These are phyloP conservation scores for Mallotus japonicus DNA, from an alignment of 441 rosid genomes.

Conservation along the genomic window DNA sequence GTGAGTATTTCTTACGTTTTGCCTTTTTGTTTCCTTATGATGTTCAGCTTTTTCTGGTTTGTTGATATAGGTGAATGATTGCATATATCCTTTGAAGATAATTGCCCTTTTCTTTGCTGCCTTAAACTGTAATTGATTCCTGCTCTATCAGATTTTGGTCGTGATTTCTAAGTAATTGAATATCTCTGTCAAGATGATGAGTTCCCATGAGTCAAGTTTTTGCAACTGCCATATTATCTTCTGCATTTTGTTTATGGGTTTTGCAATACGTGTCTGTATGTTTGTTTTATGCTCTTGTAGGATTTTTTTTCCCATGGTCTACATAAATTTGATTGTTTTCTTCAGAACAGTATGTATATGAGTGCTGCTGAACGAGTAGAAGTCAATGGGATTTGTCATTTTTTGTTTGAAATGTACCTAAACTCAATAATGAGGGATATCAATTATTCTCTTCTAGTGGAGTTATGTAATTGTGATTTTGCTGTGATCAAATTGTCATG, in stretches of 20 bases:
- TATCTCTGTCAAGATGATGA: background rate
- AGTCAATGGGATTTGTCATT: conserved; percentile 22
- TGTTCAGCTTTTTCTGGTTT: background rate
- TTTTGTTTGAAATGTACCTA: conserved; percentile 20
- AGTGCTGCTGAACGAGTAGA: background rate
- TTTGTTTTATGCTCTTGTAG: background rate
- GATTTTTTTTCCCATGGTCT: background rate
- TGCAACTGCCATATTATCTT: background rate
- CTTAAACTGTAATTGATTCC: conserved; percentile 4
- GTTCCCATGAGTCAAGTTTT: background rate
- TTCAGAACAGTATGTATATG: background rate
- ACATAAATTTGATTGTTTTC: background rate
- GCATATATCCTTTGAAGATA: conserved; percentile 21
- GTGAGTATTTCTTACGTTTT: conserved; percentile 41
- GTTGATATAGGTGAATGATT: conserved; percentile 11
- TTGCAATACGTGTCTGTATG: background rate
- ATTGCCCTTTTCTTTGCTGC: background rate
- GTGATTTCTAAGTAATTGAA: background rate
- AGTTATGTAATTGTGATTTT: background rate
- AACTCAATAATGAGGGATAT: background rate
- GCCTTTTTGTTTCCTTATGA: background rate
- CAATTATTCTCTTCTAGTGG: conserved; percentile 8
- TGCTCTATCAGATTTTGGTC: background rate
- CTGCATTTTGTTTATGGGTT: background rate
- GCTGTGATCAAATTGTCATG: conserved; percentile 13